phyloP scores from a whole-genome alignment of 192 early-diverging fungal genomes.

The Cladochytrium replicatum region DNA sequence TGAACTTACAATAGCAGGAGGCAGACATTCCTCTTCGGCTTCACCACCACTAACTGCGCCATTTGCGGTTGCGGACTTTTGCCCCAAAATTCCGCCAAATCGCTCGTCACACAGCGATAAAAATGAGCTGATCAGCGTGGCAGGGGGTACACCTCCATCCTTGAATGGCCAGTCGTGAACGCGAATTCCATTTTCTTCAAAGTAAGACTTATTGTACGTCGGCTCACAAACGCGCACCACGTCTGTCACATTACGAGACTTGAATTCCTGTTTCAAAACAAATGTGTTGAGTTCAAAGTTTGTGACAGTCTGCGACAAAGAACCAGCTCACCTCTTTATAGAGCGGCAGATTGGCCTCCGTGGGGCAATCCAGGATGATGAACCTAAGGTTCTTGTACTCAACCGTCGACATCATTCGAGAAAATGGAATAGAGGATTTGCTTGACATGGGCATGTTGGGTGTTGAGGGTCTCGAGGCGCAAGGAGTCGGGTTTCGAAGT shows the following conservation, averaged over 20 bases:
- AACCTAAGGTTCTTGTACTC: conserved; percentile 62
- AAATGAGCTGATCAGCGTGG: conserved; percentile 37
- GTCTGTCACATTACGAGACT: conserved; percentile 63
- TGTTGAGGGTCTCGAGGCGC: too few relatives aligned
- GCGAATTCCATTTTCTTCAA: conserved; percentile 50
- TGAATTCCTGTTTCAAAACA: conserved; percentile 61
- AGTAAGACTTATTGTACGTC: conserved; percentile 57
- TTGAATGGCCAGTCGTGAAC: conserved; percentile 89
- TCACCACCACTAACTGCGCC: conserved; percentile 20
- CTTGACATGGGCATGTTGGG: too few relatives aligned
- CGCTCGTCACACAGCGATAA: conserved; percentile 53
- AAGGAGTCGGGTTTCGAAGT: too few relatives aligned
- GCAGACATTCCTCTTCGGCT: conserved; percentile 3
- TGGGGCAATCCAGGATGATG: conserved; percentile 89
- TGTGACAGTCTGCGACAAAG: conserved; percentile 9
- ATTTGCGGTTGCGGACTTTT: conserved; percentile 10
- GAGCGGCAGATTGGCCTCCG: conserved; percentile 61
- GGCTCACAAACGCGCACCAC: conserved; percentile 89
- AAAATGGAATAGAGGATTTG: conserved; percentile 29
- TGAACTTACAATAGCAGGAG: conserved; percentile 5
- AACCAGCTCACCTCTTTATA: conserved; percentile 45
- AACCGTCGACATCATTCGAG: conserved; percentile 56
- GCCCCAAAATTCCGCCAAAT: conserved; percentile 21
- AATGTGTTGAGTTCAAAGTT: too few relatives aligned
- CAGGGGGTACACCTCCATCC: conserved; percentile 66